Base-by-base conservation (phyloP, 352 stramenopile species). In the Phytophthora boehmeriae region DNA sequence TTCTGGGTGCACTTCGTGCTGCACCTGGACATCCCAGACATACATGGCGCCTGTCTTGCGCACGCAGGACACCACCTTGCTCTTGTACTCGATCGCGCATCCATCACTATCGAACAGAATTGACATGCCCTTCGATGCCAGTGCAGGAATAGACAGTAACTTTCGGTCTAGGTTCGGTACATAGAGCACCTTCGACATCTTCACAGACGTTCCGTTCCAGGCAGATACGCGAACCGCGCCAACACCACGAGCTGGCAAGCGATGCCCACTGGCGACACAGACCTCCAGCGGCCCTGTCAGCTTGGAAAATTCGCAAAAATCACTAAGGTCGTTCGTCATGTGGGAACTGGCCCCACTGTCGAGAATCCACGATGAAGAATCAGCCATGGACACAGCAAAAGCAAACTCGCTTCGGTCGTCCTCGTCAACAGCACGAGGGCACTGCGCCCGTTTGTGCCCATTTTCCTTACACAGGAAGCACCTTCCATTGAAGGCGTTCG, bases 291-390 rank as follows among this genome's bases (percentile, higher is more conserved):
- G 4, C n/a, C 6, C n/a, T 14, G 30, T 23, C 41, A 54, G 19
- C 17, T 34, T 10, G 42, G 5, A 0, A 43, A 25, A 53, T 9
- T 54, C n/a, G n/a, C n/a, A n/a, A n/a, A n/a, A n/a, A n/a, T n/a
- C n/a, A 44, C 23, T 25, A 5, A 9, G 5, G 17, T 66, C 34
- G 20, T 43, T n/a, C 14, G 49, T 66, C 55, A 71, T 71, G 39
- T 66, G 45, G 41, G 32, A n/a, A 13, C 55, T 71, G 27, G 62
- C 62, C 4, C 62, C 62, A 54, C 42, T 60, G 38, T n/a, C n/a
- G 0, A 66, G 19, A 9, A 65, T 16, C 48, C 57, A 58, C 23
- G 28, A 22, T n/a, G 10, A 35, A 5, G n/a, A 8, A 28, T 6
- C 22, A 9, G 1, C n/a, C 44, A 35, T 38, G 22, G 49, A 56